Evolutionary conservation across 148 eudicot genomes (phyloP).

Genomic region (Rhododendron kiyosumense): DNA sequence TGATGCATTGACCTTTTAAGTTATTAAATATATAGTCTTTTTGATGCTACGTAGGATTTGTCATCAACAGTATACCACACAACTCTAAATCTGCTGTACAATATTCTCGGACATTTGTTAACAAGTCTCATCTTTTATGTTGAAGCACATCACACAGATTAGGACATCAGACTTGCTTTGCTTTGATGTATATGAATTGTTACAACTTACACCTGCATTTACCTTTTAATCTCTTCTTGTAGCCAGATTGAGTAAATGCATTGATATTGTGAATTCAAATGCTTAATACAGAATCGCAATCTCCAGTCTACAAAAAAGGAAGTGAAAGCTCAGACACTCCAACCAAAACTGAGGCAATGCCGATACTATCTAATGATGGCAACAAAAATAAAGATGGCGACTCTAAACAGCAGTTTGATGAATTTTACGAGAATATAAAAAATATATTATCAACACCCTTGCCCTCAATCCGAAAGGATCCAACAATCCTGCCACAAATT

Average conservation of each 20-base stretch:
- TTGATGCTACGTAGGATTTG: background rate
- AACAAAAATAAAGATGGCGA: background rate
- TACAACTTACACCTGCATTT: background rate
- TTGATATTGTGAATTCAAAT: background rate
- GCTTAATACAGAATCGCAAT: conserved; percentile 13
- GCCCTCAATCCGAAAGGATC: background rate
- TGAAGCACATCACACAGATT: background rate
- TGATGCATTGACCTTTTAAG: background rate
- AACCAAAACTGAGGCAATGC: conserved; percentile 8
- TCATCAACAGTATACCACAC: no score
- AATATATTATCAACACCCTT: background rate
- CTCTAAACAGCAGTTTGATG: background rate
- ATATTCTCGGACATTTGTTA: background rate
- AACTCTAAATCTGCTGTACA: no score
- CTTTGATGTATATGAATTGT: background rate
- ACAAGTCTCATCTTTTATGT: background rate
- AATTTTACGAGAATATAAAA: background rate
- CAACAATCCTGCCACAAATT: conserved; percentile 11
- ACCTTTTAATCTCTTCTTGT: background rate
- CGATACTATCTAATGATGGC: background rate
- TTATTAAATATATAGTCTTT: background rate
- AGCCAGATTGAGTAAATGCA: background rate
- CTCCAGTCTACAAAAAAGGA: background rate
- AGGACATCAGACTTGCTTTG: background rate
- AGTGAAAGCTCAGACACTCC: conserved; percentile 4